Conservation (phyloP, 169 alveolate species). For the Eimeria praecox region DNA sequence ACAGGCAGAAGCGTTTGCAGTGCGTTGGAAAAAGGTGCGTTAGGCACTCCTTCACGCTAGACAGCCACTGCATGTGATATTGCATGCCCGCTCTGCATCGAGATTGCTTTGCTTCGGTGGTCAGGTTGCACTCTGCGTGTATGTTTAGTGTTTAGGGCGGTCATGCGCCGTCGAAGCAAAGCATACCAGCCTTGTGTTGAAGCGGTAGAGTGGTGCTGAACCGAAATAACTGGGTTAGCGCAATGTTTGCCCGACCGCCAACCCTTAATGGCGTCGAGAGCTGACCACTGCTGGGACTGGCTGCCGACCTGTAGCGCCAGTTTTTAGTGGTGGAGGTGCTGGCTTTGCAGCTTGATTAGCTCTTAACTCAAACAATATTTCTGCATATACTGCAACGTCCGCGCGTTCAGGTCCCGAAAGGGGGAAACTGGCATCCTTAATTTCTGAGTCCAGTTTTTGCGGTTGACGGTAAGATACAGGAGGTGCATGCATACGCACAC, state of each 20-base stretch:
- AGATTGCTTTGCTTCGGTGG: background rate
- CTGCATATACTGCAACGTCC: too few species aligned
- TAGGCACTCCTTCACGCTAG: too few species aligned
- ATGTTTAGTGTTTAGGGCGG: background rate
- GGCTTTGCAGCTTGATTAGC: too few species aligned
- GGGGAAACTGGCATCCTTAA: background rate
- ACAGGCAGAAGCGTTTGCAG: background rate
- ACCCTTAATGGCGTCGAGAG: background rate
- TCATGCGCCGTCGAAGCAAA: background rate
- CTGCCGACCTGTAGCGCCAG: background rate
- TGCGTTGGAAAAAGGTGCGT: background rate
- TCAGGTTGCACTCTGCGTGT: background rate
- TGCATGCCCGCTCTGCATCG: background rate
- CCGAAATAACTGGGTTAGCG: background rate
- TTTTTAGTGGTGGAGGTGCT: too few species aligned
- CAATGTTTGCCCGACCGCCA: background rate
- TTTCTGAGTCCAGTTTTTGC: too few species aligned
- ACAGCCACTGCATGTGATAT: background rate
- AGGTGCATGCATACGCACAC: background rate
- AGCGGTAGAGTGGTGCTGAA: background rate
- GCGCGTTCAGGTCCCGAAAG: background rate
- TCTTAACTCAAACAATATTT: too few species aligned
- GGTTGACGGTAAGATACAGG: too few species aligned
- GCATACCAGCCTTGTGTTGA: background rate
- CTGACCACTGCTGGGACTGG: background rate